Conservation (phyloP, 495 filamentous ascomycete genomes). For the Neurospora tetrasperma region DNA sequence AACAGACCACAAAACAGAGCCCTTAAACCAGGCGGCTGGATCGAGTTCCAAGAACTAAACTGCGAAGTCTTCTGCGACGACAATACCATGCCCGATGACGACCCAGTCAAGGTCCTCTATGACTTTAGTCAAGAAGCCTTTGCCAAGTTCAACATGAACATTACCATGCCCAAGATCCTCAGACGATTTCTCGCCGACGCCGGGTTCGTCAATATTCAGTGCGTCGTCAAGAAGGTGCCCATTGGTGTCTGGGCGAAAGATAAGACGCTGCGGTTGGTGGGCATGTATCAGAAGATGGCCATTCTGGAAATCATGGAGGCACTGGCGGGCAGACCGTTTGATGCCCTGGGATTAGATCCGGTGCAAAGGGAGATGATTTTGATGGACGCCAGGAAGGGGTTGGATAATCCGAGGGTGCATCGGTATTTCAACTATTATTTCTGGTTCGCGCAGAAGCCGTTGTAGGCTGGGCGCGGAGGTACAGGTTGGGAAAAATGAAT, state of each 20-base stretch:
- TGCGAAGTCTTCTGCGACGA: slow-evolving; percentile 31
- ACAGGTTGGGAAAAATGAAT: no score
- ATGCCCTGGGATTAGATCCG: slow-evolving; percentile 26
- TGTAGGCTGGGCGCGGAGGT: no score
- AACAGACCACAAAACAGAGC: slow-evolving; percentile 1
- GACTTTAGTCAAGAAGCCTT: slow-evolving; percentile 21
- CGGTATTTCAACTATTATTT: slow-evolving; percentile 31
- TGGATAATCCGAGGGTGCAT: slow-evolving; percentile 22
- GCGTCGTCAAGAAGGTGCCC: slow-evolving; percentile 42
- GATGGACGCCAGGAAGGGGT: slow-evolving; percentile 18
- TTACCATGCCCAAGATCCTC: slow-evolving; percentile 38
- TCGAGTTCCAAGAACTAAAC: slow-evolving; percentile 36
- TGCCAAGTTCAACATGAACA: slow-evolving; percentile 26
- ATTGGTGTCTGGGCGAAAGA: slow-evolving; percentile 48
- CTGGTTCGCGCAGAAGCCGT: slow-evolving; percentile 29
- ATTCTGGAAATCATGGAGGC: slow-evolving; percentile 40
- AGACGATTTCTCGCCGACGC: slow-evolving; percentile 38
- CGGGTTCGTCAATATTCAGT: slow-evolving; percentile 50
- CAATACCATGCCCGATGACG: slow-evolving; percentile 23
- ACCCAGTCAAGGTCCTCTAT: slow-evolving; percentile 27
- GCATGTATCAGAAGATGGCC: slow-evolving; percentile 37
- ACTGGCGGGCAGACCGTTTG: slow-evolving; percentile 39
- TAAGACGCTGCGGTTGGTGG: slow-evolving; percentile 44
- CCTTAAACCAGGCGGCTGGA: slow-evolving; percentile 30
- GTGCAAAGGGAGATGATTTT: slow-evolving; percentile 23